Evolutionary conservation across 169 alveolate genomes (phyloP).

Genomic region (Cystoisospora suis): DNA sequence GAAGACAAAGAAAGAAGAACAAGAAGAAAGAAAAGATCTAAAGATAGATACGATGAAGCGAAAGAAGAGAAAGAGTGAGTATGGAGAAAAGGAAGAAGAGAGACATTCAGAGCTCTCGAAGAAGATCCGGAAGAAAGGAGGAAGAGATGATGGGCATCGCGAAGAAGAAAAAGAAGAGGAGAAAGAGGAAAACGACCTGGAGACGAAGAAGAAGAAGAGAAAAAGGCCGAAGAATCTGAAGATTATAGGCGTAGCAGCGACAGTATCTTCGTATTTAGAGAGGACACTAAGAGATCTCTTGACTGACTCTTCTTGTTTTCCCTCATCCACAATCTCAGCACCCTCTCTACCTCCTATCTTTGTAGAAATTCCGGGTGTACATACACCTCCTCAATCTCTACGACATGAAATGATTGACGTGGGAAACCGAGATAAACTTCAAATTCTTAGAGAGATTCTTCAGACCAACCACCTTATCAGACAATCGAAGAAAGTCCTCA

Average conservation of each 20-base stretch:
- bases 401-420: conserved; percentile 63
- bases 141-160: neutral
- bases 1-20: too few species aligned
- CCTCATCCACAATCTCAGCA: too few species aligned
- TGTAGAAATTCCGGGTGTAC: neutral
- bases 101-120: too few species aligned
- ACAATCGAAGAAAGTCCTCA: conserved; percentile 36
- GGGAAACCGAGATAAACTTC: conserved; percentile 36
- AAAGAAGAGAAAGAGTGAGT: too few species aligned
- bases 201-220: neutral
- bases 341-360: neutral
- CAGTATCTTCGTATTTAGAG: neutral
- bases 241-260: neutral
- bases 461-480: conserved; percentile 35
- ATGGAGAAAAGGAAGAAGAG: too few species aligned
- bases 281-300: neutral
- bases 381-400: conserved; percentile 28
- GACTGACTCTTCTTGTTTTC: too few species aligned
- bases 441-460: conserved; percentile 45
- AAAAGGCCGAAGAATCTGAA: neutral
- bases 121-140: neutral
- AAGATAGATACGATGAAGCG: too few species aligned
- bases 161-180: neutral
- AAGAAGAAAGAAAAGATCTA: too few species aligned
- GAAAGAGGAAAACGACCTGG: neutral